Evolutionary conservation across 1,284 basidiomycete genomes (phyloP), one percentile per base, ranked within the genome.

Genomic region (Phlebopus sp.): DNA sequence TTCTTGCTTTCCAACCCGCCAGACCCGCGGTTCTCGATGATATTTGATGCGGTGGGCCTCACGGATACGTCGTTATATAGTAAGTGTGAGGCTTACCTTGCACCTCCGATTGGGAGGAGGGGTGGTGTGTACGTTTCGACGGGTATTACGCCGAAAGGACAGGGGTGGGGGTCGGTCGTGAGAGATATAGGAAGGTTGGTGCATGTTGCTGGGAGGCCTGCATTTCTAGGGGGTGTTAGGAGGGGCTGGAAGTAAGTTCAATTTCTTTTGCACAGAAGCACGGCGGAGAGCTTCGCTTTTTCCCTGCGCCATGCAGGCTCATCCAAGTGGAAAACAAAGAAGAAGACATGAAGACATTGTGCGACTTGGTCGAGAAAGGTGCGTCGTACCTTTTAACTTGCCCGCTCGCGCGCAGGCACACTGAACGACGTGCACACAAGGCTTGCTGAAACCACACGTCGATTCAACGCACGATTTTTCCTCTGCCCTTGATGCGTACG

Each of bases 391-490:
- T 47, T 10, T 29, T 29, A 4, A 15, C 10, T 37, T 35, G 7
- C 29, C n/a, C 13, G 1, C 1, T n/a, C 38, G 32, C 42, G 2
- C 31, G 2, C 9, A 14, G 30, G 17, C 21, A 17, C 14, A 34
- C 49, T 14, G 14, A 9, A 41, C 19, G 8, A 23, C 37, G 25
- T 27, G 15, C 42, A 23, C 38, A 34, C 39, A 47, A 76, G 83
- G 81, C 30, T 70, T 72, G 48, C 58, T 86, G 3, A 78, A 77
- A 53, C 73, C 83, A 0, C 56, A 75, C 0, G 75, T 90, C 6
- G 86, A 90, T 62, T 82, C 79, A 0, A 76, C 81, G 2, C 77
- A 70, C 51, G 59, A 60, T 3, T 86, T 87, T 45, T 74, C 78
- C 14, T 79, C 86, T 21, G 76, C 67, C 0, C 57, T 75, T 35